phyloP scores from a whole-genome alignment of 345 rosid genomes.

The Eucalyptus tenuipes region DNA sequence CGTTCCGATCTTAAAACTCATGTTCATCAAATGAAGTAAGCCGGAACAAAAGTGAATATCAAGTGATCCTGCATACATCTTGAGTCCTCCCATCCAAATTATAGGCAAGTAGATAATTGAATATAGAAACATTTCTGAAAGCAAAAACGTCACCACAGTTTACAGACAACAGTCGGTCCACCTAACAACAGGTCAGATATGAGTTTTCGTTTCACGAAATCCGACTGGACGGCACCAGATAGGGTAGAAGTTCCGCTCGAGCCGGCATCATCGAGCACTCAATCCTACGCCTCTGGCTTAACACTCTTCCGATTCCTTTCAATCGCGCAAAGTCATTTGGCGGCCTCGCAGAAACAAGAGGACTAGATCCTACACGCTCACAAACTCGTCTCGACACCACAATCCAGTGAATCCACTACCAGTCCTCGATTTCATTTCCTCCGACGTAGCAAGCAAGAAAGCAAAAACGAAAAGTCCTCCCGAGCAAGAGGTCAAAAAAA shows the following conservation, averaged over 20 bases:
- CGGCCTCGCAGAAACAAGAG: not conserved
- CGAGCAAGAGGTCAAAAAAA: not conserved
- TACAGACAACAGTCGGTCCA: not conserved
- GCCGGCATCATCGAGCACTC: not conserved
- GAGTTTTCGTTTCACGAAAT: not conserved
- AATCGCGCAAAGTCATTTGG: not conserved
- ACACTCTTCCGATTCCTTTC: not conserved
- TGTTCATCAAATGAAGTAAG: not conserved
- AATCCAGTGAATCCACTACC: not conserved
- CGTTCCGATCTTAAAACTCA: not conserved
- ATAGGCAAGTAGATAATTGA: not conserved
- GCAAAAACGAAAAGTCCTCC: not conserved
- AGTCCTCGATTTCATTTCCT: not conserved
- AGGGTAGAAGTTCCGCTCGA: not conserved
- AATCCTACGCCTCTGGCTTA: not conserved
- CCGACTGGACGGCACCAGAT: not conserved
- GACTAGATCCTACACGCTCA: not conserved
- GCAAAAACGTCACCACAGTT: not conserved
- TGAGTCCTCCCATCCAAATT: not conserved
- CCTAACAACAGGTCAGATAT: not conserved
- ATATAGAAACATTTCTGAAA: not conserved
- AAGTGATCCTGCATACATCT: not conserved
- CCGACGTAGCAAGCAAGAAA: not conserved
- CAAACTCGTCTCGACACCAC: not conserved
- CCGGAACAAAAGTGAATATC: not conserved